Base-by-base conservation (phyloP, 208 protist species). In the Eutreptiella sp. region DNA sequence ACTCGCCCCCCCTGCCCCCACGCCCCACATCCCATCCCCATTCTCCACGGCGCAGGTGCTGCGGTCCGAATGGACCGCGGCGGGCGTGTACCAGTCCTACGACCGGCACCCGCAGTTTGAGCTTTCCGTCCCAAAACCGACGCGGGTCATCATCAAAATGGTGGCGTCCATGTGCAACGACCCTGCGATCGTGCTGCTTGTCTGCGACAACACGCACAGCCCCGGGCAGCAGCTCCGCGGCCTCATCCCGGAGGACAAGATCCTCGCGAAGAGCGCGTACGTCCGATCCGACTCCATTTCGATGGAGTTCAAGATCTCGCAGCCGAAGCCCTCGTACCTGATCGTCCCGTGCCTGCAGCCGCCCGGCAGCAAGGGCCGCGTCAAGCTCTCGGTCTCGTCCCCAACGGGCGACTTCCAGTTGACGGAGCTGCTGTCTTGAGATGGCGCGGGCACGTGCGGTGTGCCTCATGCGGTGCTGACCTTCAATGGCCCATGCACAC, bases 331-430 rank as follows among this genome's bases (percentile, higher is more conserved):
- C 53, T 88, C 85, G 7, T 23, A 85, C 34, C 38, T 90, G 26
- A 43, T 88, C 28, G 74, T 90, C 26, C 80, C 85, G 7, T 87
- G 77, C 59, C 58, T 90, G 33, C 82, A 88, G 66, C 85, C 85
- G 19, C 71, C 77, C 9, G 79, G 84, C 36, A 39, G n/a, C 14
- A 39, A 39, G 36, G 36, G n/a, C 11, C 36, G 14, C 36, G n/a
- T 24, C 28, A 57, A 57, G 36, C 21, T 57, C 9, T 53, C 26
- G 11, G 50, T 57, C n/a, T 57, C 50, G 29, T 57, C 31, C 36
- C 50, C 50, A 11, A 42, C 31, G 21, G 50, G 39, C 39, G 50
- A 57, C 39, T 57, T 53, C 36, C 50, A 57, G 36, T n/a, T 57
- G n/a, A n/a, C n/a, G n/a, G n/a, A n/a, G n/a, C n/a, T n/a, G n/a